These are phyloP conservation scores for Ministeria vibrans DNA, from an alignment of 78 protist species.

Conservation along the genomic window DNA sequence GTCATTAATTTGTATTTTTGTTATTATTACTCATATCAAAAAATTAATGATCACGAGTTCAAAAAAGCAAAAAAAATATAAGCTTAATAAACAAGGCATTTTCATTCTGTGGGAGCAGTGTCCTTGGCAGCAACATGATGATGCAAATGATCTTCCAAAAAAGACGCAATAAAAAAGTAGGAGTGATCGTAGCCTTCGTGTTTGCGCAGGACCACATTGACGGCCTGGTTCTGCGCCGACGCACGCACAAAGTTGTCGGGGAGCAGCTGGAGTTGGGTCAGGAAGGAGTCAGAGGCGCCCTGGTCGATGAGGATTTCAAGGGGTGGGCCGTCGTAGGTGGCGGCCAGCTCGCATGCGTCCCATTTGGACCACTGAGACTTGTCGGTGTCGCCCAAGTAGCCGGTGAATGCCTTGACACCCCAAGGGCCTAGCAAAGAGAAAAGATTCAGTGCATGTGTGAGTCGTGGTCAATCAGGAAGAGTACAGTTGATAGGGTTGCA, in stretches of 20 bases:
- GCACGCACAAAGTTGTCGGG: conserved; percentile 21
- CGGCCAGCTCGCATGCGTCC: conserved; percentile 38
- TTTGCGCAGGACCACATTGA: conserved; percentile 12
- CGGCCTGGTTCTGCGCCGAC: not conserved
- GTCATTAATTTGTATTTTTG: too few relatives aligned
- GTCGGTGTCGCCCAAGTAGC: conserved; percentile 64
- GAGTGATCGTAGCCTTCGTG: conserved; percentile 81
- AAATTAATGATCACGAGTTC: too few relatives aligned
- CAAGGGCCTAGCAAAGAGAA: conserved; percentile 19
- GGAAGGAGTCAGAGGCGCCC: not conserved
- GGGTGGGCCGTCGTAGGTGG: conserved; percentile 24
- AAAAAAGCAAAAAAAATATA: too few relatives aligned
- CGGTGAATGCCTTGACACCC: conserved; percentile 63
- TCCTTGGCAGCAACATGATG: too few relatives aligned
- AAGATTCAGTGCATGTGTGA: not conserved
- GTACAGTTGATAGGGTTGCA: conserved; percentile 55
- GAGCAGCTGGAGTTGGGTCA: not conserved
- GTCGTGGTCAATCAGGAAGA: not conserved
- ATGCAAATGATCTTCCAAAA: conserved; percentile 66
- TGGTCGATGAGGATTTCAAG: conserved; percentile 59
- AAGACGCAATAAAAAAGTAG: conserved; percentile 74
- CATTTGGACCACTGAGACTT: conserved; percentile 12
- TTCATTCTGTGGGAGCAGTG: too few relatives aligned
- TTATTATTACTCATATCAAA: too few relatives aligned
- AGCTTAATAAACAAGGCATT: too few relatives aligned